Evolutionary conservation across 2,329 filamentous ascomycete genomes (phyloP).

Genomic region (Colletotrichum echinochloae): DNA sequence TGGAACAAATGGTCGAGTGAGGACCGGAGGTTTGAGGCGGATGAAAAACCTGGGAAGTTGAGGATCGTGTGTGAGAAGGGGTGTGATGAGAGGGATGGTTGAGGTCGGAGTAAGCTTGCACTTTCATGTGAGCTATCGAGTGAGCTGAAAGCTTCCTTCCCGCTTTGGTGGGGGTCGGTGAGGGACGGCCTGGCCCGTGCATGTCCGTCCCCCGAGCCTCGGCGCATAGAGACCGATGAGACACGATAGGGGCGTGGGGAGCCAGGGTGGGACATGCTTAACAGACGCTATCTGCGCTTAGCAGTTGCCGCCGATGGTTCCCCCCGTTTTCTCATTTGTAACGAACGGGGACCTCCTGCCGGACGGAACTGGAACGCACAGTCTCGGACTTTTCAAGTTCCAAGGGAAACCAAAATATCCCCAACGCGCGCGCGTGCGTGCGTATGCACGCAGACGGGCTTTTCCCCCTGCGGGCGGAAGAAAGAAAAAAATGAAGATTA

Average conservation of each 20-base stretch:
- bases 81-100: neutral
- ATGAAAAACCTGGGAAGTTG: neutral
- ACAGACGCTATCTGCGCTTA: conserved; percentile 19
- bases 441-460: neutral
- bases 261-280: neutral
- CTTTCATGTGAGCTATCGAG: conserved; percentile 6
- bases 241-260: conserved; percentile 12
- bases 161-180: neutral
- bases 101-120: conserved; percentile 17
- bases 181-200: conserved; percentile 16
- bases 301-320: neutral
- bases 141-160: conserved; percentile 29
- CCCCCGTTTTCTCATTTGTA: too few species aligned
- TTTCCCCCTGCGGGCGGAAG: neutral
- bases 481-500: too few species aligned
- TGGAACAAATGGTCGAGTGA: neutral
- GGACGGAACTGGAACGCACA: conserved; percentile 21
- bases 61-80: neutral
- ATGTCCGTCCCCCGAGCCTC: neutral
- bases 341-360: too few species aligned
- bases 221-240: conserved; percentile 15
- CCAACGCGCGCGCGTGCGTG: neutral
- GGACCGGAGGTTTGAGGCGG: neutral
- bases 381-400: conserved; percentile 34
- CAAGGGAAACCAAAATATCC: neutral